Base-by-base conservation (phyloP, 2,329 filamentous ascomycete species). In the Colletotrichum orchidophilum region DNA sequence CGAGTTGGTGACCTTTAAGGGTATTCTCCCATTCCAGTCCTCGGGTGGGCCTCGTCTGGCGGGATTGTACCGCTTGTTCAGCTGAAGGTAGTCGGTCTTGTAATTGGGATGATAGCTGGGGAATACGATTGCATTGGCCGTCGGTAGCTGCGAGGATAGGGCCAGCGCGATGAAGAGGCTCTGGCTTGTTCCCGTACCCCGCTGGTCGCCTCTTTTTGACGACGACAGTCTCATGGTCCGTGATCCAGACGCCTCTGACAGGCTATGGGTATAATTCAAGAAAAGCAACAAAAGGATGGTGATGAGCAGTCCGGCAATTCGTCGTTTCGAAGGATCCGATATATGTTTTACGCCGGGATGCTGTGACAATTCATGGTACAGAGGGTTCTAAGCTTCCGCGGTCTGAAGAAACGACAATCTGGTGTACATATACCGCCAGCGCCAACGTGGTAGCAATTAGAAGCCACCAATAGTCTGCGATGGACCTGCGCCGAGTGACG, bases 1-100 rank as follows among this genome's bases (percentile, higher is more conserved):
- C 66, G 87, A 86, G 81, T 96, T 97, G 70, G 90, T 91, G 66
- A 96, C 84, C 7, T 90, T 84, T 29, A 96, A 82, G 7, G 92
- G 91, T 49, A 90, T 82, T 26, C 79, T 83, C 62, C 82, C 83
- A 11, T 80, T 77, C 64, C 75, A 75, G 21, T 80, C 75, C 33
- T 77, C 76, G 1, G 81, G 78, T 35, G 80, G 79, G 7, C 78
- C 80, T 71, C 76, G 75, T 59, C 75, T 78, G 69, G 77, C 74
- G 24, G 73, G 74, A n/a, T 71, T 58, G 21, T 66, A 73, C 21
- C 75, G 77, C 27, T 76, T 77, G 27, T 73, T 74, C 13, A 77
- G 70, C 59, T 74, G 74, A 13, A 79, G 74, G 64, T 78, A 78
- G 27, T 76, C 75, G 21, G 75, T 52, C 39, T 66, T 66, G 54